A percentile compares a stretch with the other conserved stretches of the same genome.
These are phyloP conservation scores for Herpetospermum pedunculosum DNA, from an alignment of 306 rosid species.

Conservation along the genomic window DNA sequence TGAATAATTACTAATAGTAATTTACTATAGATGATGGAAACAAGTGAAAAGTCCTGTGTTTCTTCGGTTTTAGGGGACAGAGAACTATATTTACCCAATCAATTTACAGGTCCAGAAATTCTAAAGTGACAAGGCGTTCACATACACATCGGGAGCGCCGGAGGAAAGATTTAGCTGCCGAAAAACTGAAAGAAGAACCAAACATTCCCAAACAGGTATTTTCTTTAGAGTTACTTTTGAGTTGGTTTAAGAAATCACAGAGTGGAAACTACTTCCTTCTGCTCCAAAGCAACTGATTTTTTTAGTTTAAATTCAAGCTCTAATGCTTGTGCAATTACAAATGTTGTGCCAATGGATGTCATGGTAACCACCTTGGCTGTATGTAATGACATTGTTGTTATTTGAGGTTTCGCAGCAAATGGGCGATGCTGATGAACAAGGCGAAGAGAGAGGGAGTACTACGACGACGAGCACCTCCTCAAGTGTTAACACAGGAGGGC, in stretches of 20 bases:
- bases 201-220: slow-evolving; percentile 32
- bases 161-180: slow-evolving; percentile 23
- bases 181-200: slow-evolving; percentile 23
- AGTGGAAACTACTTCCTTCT: background rate
- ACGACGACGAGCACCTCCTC: slow-evolving; percentile 36
- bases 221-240: background rate
- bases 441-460: slow-evolving; percentile 25
- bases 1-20: background rate
- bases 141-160: slow-evolving; percentile 28
- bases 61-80: background rate
- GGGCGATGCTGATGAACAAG: slow-evolving; percentile 16
- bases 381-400: background rate
- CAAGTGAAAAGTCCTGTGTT: background rate
- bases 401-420: slow-evolving; percentile 30
- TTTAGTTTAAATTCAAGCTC: background rate
- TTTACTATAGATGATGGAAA: background rate
- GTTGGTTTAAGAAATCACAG: background rate
- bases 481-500: slow-evolving; percentile 24
- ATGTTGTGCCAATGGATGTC: background rate
- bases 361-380: background rate
- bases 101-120: slow-evolving; percentile 35
- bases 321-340: background rate
- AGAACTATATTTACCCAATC: background rate
- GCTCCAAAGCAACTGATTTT: background rate
- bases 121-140: slow-evolving; percentile 44